Evolutionary conservation across 106 monocot genomes (phyloP), one percentile per base, ranked within the genome.

Genomic region (Phalaenopsis equestris): DNA sequence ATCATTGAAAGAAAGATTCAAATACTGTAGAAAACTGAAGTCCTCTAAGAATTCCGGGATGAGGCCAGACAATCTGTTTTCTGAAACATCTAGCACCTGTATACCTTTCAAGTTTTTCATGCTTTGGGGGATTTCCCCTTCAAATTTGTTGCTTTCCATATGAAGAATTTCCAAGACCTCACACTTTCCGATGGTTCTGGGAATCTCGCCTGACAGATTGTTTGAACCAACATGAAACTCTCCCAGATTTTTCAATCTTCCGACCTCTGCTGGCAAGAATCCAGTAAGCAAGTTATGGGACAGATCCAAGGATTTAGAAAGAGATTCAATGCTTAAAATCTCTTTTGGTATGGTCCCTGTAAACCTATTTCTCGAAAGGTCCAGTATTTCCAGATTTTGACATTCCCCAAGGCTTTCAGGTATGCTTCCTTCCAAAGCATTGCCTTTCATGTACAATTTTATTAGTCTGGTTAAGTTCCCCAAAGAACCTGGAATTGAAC

Each of bases 1-100:
- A 16, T 81, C 41, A 46, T 85, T 85, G 78, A 81, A 85, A 10
- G 85, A 85, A 24, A 85, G 81, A 48, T 85, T 74, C 6, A 85
- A 18, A 38, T 36, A 72, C 2, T 85, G 1, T 4, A 85, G 73
- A 18, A 42, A 18, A 11, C 10, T 1, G 2, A 85, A 43, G 11
- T 45, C 4, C 23, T 56, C 73, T 8, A 85, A 5, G 73, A 72
- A 55, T 2, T 41, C 16, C 18, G 85, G 85, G 1, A 85, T 46
- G 15, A 6, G 1, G 0, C 85, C 85, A 10, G 64, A 73, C 18
- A 85, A 55, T 8, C 70, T 77, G 56, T 85, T 85, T 14, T 42
- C 41, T 2, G 85, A 81, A 55, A 85, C 39, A 37, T 85, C 72
- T 18, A 85, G 17, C 21, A 19, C 8, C 12, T 42, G 9, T 39